Base-by-base conservation (phyloP, 2,329 filamentous ascomycete species). In the Fusarium sulawesiense region DNA sequence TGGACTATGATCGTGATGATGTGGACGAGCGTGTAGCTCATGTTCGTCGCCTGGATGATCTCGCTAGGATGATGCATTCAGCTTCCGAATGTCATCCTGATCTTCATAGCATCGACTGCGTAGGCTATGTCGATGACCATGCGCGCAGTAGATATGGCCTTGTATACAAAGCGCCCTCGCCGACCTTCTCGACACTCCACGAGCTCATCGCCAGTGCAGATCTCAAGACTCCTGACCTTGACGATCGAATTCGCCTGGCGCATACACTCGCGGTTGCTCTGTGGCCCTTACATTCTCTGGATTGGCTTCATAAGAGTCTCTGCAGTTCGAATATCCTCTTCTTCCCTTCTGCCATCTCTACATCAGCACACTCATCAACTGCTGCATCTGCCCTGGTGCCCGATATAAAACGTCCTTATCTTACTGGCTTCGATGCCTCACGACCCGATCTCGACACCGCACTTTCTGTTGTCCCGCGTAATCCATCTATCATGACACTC, bases 261-360 rank as follows among this genome's bases (percentile, higher is more conserved):
- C 74, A 78, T 27, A 82, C 77, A 5, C 78, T 85, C 21, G 80
- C 81, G 29, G 78, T 84, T 20, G 81, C 83, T 3, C 73, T 85
- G 12, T 84, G 82, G 79, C 83, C 83, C 18, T 80, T 86, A n/a
- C 85, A 87, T 71, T 84, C 83, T 2, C 81, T 87, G 40, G 84
- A 86, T 73, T 87, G 84, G 85, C 80, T 87, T 42, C 85, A 88
- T 79, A 88, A 89, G 74, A 86, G 84, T 40, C 79, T 89, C 16
- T 84, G 86, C 54, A 82, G 80, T 58, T 76, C 83, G 60, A 88
- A 87, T 76, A 82, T 88, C 47, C 78, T 88, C 53, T 87, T 88
- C 78, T 88, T 86, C 74, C 83, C 80, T 8, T 82, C 81, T 0
- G 77, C 78, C 23, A 75, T 78, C 68, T 85, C 77, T 72, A 76